Evolutionary conservation across 306 rosid species (phyloP).

Genomic region (cucumber (Cucumis sativus)): DNA sequence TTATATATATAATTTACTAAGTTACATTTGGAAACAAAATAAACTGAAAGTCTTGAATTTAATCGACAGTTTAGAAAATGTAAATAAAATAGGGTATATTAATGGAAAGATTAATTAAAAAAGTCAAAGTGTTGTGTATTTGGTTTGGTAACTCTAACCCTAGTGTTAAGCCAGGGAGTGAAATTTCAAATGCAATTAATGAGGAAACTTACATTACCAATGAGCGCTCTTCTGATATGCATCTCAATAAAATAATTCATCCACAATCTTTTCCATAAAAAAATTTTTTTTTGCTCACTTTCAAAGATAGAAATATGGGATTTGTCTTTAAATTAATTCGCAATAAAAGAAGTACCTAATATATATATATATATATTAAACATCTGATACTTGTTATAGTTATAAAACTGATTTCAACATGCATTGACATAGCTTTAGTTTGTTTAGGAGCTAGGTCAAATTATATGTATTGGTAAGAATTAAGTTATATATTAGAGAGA

Average conservation of each 20-base stretch:
- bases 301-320: neutral
- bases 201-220: neutral
- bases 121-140: neutral
- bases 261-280: neutral
- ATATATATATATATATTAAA: neutral
- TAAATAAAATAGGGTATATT: neutral
- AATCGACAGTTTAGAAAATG: too few species aligned
- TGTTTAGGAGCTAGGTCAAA: too few species aligned
- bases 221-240: neutral
- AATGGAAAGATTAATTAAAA: neutral
- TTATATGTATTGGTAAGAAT: too few species aligned
- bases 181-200: neutral
- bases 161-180: neutral
- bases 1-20: too few species aligned
- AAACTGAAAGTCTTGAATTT: neutral
- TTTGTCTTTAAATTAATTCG: too few species aligned
- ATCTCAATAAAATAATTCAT: neutral
- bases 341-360: too few species aligned
- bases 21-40: neutral
- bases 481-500: too few species aligned
- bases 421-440: neutral
- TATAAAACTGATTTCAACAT: neutral
- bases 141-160: neutral
- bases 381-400: neutral
- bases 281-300: neutral